Conservation (phyloP, 2,329 filamentous ascomycete species). For the Ceratocystis albifundus region DNA sequence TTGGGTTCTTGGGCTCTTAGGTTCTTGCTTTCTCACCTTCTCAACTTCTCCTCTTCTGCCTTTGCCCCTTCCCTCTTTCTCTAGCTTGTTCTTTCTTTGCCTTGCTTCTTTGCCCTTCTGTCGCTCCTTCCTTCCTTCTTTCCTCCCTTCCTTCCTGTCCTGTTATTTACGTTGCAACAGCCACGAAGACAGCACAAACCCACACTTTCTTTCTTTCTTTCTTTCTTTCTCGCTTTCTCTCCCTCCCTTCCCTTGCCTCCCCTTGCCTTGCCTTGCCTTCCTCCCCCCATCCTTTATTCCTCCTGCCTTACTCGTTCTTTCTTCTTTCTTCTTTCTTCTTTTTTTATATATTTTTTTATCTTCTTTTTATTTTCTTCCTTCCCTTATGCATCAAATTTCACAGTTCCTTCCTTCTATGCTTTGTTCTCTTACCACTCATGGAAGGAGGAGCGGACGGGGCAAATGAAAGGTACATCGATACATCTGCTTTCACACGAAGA, state of each 20-base stretch:
- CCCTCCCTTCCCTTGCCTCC: too few relatives aligned
- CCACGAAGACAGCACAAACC: not conserved
- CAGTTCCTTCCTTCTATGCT: not conserved
- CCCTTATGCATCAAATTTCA: not conserved
- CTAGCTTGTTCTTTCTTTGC: not conserved
- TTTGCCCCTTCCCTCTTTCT: not conserved
- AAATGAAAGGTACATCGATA: not conserved
- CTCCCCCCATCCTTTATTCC: not conserved
- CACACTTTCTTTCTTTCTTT: not conserved
- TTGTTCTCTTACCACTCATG: not conserved
- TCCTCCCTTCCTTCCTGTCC: not conserved
- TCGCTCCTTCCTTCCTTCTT: not conserved
- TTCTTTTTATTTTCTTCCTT: not conserved
- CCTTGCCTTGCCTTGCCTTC: not conserved
- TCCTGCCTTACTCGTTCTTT: not conserved
- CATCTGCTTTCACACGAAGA: not conserved
- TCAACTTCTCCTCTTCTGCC: not conserved
- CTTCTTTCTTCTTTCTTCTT: not conserved
- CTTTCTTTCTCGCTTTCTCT: too few relatives aligned
- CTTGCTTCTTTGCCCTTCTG: not conserved
- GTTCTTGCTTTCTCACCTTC: too few relatives aligned
- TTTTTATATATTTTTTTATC: too few relatives aligned
- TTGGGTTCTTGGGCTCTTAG: not conserved
- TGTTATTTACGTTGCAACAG: not conserved
- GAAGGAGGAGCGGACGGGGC: not conserved